These are phyloP conservation scores for Auricularia sp. DNA, from an alignment of 768 basidiomycete species.

Conservation along the genomic window DNA sequence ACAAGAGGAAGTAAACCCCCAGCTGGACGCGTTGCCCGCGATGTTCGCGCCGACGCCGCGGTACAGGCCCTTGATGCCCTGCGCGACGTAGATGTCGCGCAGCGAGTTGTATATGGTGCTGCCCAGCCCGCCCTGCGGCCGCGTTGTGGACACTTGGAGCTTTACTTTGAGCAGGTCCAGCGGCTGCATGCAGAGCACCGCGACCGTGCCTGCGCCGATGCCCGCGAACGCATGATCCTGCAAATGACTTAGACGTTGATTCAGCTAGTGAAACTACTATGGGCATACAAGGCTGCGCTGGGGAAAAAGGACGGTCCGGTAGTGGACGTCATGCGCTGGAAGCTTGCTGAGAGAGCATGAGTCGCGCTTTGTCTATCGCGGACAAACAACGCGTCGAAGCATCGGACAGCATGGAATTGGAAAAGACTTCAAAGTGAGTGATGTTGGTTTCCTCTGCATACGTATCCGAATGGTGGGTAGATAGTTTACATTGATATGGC, in stretches of 20 bases:
- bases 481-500: too few relatives aligned
- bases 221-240: slow-evolving; percentile 96
- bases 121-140: slow-evolving; percentile 50
- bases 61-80: slow-evolving; percentile 83
- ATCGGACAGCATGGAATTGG: too few relatives aligned
- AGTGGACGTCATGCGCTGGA: not conserved
- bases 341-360: too few relatives aligned
- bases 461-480: too few relatives aligned
- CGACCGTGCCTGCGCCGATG: slow-evolving; percentile 83
- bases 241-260: not conserved
- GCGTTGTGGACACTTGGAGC: slow-evolving; percentile 75
- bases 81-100: slow-evolving; percentile 55
- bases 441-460: too few relatives aligned
- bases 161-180: slow-evolving; percentile 92
- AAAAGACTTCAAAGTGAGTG: too few relatives aligned
- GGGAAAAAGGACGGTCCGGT: slow-evolving; percentile 11
- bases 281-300: slow-evolving; percentile 8
- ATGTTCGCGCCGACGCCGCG: slow-evolving; percentile 85
- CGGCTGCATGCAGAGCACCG: slow-evolving; percentile 94
- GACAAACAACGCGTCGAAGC: too few relatives aligned
- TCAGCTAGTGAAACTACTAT: not conserved
- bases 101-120: slow-evolving; percentile 70
- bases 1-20: slow-evolving; percentile 99
- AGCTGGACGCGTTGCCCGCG: slow-evolving; percentile 89
- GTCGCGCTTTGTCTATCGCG: too few relatives aligned